A percentile compares a stretch with the other conserved stretches of the same genome.
Conservation (phyloP, 1,284 basidiomycete genomes). For the Ustilago xerochloae region DNA sequence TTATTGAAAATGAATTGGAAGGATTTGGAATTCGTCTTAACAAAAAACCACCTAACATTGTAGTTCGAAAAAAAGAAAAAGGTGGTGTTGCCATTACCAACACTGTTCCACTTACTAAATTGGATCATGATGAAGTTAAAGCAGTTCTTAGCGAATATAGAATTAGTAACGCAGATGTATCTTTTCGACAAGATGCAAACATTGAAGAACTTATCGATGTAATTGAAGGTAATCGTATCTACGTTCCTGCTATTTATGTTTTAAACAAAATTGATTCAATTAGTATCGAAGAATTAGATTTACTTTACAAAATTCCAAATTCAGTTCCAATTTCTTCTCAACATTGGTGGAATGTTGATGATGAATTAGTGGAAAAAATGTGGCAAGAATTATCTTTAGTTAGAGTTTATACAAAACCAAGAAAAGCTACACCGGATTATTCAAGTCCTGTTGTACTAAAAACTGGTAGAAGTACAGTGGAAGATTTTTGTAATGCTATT, state of each 20-base stretch:
- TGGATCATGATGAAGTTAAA: constrained; percentile 94
- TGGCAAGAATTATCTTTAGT: constrained; percentile 71
- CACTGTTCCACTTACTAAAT: constrained; percentile 89
- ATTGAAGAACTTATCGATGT: constrained; percentile 91
- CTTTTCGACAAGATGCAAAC: constrained; percentile 91
- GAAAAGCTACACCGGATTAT: constrained; percentile 91
- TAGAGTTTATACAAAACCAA: constrained; percentile 85
- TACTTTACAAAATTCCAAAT: constrained; percentile 89
- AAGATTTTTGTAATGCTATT: constrained; percentile 84
- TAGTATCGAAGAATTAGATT: constrained; percentile 96
- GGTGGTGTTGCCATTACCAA: constrained; percentile 74
- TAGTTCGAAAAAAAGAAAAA: constrained; percentile 85
- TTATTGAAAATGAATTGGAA: constrained; percentile 92
- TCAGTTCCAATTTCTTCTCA: constrained; percentile 92
- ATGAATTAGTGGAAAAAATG: constrained; percentile 83
- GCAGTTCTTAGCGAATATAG: constrained; percentile 95
- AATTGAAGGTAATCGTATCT: constrained; percentile 77
- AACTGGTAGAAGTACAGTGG: constrained; percentile 75
- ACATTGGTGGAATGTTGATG: constrained; percentile 96
- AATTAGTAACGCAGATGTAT: constrained; percentile 87
- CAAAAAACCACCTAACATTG: constrained; percentile 91
- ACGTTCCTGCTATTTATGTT: constrained; percentile 70
- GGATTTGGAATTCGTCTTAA: constrained; percentile 97
- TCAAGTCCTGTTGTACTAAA: constrained; percentile 75
- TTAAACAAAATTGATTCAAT: constrained; percentile 82